Evolutionary conservation across 2,329 filamentous ascomycete species (phyloP).

Genomic region (Grosmannia clavigera): DNA sequence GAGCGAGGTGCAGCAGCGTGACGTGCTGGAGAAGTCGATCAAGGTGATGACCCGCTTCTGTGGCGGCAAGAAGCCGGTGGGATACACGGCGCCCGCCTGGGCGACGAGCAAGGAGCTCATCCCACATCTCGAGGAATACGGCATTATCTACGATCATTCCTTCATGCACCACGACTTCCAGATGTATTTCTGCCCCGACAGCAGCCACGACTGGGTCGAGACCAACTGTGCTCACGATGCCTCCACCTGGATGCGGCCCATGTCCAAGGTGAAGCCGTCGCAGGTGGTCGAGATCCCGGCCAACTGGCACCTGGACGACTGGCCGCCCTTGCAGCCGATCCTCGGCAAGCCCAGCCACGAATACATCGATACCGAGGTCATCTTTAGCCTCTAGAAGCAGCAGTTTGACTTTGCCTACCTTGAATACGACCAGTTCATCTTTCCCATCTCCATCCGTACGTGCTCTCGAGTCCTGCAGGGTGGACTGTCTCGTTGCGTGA

Average conservation of each 20-base stretch:
- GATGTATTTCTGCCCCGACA: constrained; percentile 46
- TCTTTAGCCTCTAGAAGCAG: constrained; percentile 52
- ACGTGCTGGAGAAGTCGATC: constrained; percentile 64
- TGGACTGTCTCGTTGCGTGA: neutral
- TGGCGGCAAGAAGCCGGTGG: constrained; percentile 55
- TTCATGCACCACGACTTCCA: constrained; percentile 55
- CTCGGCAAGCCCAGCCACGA: constrained; percentile 49
- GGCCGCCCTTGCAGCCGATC: constrained; percentile 62
- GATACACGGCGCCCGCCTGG: constrained; percentile 65
- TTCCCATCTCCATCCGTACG: constrained; percentile 56
- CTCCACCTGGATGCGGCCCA: constrained; percentile 53
- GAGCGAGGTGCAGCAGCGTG: constrained; percentile 59
- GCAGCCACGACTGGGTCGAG: constrained; percentile 53
- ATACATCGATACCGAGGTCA: constrained; percentile 39
- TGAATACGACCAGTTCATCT: constrained; percentile 65
- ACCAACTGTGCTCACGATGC: constrained; percentile 54
- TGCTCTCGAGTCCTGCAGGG: neutral
- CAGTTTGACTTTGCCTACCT: constrained; percentile 65
- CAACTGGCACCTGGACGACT: constrained; percentile 53
- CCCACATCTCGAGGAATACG: constrained; percentile 52
- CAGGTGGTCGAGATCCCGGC: constrained; percentile 56
- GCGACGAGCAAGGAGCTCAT: constrained; percentile 57
- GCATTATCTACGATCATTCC: constrained; percentile 57
- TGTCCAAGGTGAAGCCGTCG: constrained; percentile 45
- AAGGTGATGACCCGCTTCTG: constrained; percentile 56